phyloP scores from a whole-genome alignment of 2,329 filamentous ascomycete genomes.

The Podosphaera leucotricha region DNA sequence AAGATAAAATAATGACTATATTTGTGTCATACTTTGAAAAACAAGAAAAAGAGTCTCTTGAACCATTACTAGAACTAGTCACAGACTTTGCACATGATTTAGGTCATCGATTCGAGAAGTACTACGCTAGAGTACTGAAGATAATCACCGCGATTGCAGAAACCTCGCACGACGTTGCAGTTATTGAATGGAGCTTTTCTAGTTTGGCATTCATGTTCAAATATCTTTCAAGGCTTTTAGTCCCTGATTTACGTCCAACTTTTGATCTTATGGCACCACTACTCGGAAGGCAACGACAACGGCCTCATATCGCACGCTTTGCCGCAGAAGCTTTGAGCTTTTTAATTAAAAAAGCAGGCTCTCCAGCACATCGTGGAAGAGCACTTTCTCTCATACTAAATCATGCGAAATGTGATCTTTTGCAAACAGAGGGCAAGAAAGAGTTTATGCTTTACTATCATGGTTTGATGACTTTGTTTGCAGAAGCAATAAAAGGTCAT shows the following conservation, averaged over 20 bases:
- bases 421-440: conserved; percentile 25
- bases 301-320: conserved; percentile 72
- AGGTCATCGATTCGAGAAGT: conserved; percentile 64
- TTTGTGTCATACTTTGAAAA: conserved; percentile 54
- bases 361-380: conserved; percentile 49
- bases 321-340: conserved; percentile 91
- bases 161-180: conserved; percentile 54
- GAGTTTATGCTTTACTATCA: conserved; percentile 52
- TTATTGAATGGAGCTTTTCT: conserved; percentile 95
- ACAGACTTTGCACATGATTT: conserved; percentile 90
- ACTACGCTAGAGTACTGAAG: conserved; percentile 54
- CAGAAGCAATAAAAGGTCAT: conserved; percentile 51
- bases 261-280: conserved; percentile 65
- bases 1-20: conserved; percentile 59
- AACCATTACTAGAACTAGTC: conserved; percentile 69
- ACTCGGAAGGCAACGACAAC: conserved; percentile 60
- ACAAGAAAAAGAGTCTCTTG: conserved; percentile 56
- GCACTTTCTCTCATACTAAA: conserved; percentile 48
- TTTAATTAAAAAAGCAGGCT: conserved; percentile 67
- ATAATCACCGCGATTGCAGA: conserved; percentile 59
- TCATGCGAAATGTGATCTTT: conserved; percentile 48
- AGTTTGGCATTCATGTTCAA: conserved; percentile 93
- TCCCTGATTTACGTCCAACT: conserved; percentile 64
- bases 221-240: conserved; percentile 70
- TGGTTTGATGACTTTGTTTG: conserved; percentile 78